phyloP scores from a whole-genome alignment of 306 rosid genomes.

The Medicago arabica region DNA sequence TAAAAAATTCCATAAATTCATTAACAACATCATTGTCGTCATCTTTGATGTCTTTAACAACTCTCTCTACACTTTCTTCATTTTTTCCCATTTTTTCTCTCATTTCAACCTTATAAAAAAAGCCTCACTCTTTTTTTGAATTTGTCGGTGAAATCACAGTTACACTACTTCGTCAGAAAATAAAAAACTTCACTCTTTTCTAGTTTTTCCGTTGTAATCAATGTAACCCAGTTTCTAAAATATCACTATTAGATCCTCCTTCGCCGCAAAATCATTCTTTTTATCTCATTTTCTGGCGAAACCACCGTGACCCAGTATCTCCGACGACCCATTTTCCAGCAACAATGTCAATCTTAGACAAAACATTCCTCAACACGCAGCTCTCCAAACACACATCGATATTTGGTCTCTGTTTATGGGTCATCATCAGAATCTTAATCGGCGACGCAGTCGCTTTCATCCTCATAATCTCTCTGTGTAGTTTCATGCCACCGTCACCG shows the following conservation, averaged over 20 bases:
- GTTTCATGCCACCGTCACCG: conserved; percentile 70
- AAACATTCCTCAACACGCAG: conserved; percentile 73
- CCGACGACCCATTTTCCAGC: conserved; percentile 18
- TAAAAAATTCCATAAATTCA: too few species aligned
- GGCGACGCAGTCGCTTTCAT: conserved; percentile 68
- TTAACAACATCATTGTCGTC: too few species aligned
- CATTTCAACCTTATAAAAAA: not conserved
- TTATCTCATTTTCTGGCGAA: conserved; percentile 8
- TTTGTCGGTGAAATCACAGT: not conserved
- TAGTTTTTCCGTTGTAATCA: conserved; percentile 16
- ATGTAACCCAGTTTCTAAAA: conserved; percentile 36
- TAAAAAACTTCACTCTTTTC: not conserved
- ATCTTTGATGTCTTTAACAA: conserved; percentile 32
- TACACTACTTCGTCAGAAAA: conserved; percentile 12
- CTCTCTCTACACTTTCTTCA: conserved; percentile 14
- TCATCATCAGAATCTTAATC: conserved; percentile 85
- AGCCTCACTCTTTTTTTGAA: not conserved
- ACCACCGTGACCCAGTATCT: conserved; percentile 5
- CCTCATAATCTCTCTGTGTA: conserved; percentile 86
- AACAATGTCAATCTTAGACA: conserved; percentile 77
- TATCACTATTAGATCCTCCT: not conserved
- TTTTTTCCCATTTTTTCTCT: not conserved
- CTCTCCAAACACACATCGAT: conserved; percentile 84
- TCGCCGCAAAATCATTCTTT: not conserved
- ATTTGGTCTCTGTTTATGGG: conserved; percentile 90